Conservation (phyloP, 208 protist species). For the Novymonas esmeraldas region DNA sequence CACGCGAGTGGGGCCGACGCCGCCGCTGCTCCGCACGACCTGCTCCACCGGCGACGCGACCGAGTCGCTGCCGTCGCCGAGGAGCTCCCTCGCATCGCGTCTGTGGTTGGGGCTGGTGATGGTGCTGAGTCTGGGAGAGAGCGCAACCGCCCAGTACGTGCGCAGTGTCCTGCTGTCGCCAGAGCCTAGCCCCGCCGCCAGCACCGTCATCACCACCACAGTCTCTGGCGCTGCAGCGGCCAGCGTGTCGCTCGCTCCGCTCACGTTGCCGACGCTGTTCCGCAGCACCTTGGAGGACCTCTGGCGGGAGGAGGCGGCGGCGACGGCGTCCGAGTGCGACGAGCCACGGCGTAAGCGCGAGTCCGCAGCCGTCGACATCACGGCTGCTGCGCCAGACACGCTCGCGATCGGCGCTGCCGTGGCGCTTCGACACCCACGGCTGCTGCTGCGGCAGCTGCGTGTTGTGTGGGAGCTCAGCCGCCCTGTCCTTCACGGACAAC, state of each 20-base stretch:
- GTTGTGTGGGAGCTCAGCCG: conserved; percentile 23
- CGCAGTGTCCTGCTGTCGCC: conserved; percentile 28
- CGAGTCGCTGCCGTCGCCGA: no score
- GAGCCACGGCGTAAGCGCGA: background rate
- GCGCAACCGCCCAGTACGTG: conserved; percentile 35
- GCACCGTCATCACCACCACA: no score
- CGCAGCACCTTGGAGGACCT: conserved; percentile 29
- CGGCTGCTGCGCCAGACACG: conserved; percentile 8
- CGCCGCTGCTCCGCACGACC: background rate
- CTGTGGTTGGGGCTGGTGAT: conserved; percentile 28
- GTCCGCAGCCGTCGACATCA: no score
- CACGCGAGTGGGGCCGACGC: background rate
- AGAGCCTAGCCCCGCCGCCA: background rate
- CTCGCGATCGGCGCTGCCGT: conserved; percentile 35
- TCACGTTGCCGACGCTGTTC: conserved; percentile 32
- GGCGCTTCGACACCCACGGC: conserved; percentile 49
- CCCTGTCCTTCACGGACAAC: background rate
- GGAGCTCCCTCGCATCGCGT: background rate
- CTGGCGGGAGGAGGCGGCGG: conserved; percentile 14
- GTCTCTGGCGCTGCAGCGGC: background rate
- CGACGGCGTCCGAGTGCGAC: background rate
- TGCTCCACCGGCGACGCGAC: no score
- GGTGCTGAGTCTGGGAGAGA: conserved; percentile 31
- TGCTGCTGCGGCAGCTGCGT: conserved; percentile 40
- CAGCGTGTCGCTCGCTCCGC: conserved; percentile 13